phyloP scores from a whole-genome alignment of 169 alveolate species.

The Cyclospora cayetanensis region DNA sequence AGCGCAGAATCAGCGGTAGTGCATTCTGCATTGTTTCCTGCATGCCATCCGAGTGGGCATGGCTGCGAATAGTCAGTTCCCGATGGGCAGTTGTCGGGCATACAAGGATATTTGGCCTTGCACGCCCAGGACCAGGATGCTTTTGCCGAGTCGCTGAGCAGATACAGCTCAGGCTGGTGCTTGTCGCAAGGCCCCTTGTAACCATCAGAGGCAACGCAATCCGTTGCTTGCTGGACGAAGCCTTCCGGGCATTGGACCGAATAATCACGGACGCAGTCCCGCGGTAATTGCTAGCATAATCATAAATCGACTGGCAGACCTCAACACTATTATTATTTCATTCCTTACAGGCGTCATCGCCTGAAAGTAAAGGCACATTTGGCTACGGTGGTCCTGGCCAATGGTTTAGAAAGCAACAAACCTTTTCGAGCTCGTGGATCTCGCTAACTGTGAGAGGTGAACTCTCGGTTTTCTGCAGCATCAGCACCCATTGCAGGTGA shows the following conservation, averaged over 20 bases:
- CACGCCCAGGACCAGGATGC: constrained; percentile 54
- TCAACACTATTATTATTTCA: too few relatives aligned
- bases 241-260: constrained; percentile 30
- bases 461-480: not conserved
- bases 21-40: not conserved
- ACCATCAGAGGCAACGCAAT: constrained; percentile 18
- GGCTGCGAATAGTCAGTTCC: constrained; percentile 16
- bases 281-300: not conserved
- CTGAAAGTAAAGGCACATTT: too few relatives aligned
- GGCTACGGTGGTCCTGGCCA: too few relatives aligned
- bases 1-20: not conserved
- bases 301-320: not conserved
- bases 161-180: not conserved
- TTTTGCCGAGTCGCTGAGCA: not conserved
- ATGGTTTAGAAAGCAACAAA: too few relatives aligned
- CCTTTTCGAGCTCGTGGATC: not conserved
- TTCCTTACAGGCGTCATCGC: too few relatives aligned
- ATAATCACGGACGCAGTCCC: not conserved
- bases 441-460: not conserved
- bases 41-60: constrained; percentile 48
- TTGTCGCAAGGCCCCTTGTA: constrained; percentile 53
- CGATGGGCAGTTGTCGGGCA: not conserved
- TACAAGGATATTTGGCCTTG: constrained; percentile 45
- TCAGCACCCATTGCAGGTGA: not conserved
- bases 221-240: not conserved